Conservation (phyloP, 768 basidiomycete genomes). For the Rhodotorula toruloides region DNA sequence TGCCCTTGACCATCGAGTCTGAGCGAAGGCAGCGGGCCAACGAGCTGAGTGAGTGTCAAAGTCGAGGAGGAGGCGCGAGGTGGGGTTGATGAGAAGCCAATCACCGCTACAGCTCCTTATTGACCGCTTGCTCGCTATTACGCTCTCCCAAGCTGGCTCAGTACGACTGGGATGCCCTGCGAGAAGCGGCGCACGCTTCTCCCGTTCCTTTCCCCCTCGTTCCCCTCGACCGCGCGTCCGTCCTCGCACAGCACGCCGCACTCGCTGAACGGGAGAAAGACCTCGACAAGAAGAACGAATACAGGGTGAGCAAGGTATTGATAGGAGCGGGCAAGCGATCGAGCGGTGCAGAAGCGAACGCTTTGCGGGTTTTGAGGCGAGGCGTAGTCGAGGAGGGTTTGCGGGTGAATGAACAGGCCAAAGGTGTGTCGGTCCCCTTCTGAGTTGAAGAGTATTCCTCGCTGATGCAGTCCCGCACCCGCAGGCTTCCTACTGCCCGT, state of each 20-base stretch:
- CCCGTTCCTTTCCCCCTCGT: not conserved
- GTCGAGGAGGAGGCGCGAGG: not conserved
- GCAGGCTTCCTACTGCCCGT: constrained; percentile 13
- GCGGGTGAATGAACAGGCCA: not conserved
- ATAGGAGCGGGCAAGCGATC: not conserved
- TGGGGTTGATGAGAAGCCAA: too few relatives aligned
- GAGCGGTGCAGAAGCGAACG: not conserved
- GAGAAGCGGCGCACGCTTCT: not conserved
- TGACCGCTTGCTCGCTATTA: not conserved
- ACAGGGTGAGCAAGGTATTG: constrained; percentile 9
- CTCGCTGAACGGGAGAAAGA: not conserved
- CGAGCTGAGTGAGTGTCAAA: too few relatives aligned
- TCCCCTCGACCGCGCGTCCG: not conserved
- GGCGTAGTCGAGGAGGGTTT: not conserved
- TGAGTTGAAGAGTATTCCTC: rapidly evolving
- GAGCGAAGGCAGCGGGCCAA: not conserved
- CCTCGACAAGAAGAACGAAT: not conserved
- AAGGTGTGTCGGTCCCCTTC: not conserved
- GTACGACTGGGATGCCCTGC: constrained; percentile 5
- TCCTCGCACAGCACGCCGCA: not conserved
- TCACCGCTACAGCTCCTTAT: too few relatives aligned
- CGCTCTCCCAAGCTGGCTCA: not conserved
- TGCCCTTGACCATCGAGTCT: not conserved
- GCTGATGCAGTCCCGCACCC: not conserved
- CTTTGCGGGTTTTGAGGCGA: not conserved